These are phyloP conservation scores for Boletus pseudo-olivaceus DNA, from an alignment of 768 basidiomycete species.

Conservation along the genomic window DNA sequence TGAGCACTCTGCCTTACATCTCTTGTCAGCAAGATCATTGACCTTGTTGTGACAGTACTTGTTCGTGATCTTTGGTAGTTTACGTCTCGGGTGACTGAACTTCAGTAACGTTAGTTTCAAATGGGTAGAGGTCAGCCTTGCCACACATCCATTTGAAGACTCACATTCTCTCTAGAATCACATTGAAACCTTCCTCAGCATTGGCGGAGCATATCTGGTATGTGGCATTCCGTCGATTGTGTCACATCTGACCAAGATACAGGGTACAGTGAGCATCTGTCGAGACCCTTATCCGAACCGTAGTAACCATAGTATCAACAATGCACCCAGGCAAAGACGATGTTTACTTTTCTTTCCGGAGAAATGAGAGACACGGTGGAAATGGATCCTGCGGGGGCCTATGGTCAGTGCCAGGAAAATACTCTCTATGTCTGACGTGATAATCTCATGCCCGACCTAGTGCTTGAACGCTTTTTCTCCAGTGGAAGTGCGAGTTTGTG, in stretches of 20 bases:
- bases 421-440: background rate
- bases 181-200: constrained; percentile 78
- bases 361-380: constrained; percentile 95
- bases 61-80: constrained; percentile 44
- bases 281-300: background rate
- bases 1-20: constrained; percentile 30
- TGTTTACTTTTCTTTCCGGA: constrained; percentile 91
- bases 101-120: constrained; percentile 58
- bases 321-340: constrained; percentile 79
- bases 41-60: constrained; percentile 61
- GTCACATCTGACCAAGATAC: background rate
- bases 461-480: constrained; percentile 87
- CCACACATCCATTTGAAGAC: background rate
- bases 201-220: constrained; percentile 86
- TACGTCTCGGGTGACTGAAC: background rate
- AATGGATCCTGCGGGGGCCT: constrained; percentile 75
- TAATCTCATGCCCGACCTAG: constrained; percentile 32
- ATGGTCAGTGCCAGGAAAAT: constrained; percentile 42
- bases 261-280: constrained; percentile 67
- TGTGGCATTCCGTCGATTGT: constrained; percentile 18
- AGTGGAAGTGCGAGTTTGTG: constrained; percentile 89
- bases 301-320: background rate
- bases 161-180: constrained; percentile 51
- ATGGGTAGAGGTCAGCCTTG: constrained; percentile 80
- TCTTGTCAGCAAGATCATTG: constrained; percentile 1